A percentile compares a stretch with the other conserved stretches of the same genome.
phyloP scores from a whole-genome alignment of 2,329 filamentous ascomycete genomes.

The Clonostachys sp. region DNA sequence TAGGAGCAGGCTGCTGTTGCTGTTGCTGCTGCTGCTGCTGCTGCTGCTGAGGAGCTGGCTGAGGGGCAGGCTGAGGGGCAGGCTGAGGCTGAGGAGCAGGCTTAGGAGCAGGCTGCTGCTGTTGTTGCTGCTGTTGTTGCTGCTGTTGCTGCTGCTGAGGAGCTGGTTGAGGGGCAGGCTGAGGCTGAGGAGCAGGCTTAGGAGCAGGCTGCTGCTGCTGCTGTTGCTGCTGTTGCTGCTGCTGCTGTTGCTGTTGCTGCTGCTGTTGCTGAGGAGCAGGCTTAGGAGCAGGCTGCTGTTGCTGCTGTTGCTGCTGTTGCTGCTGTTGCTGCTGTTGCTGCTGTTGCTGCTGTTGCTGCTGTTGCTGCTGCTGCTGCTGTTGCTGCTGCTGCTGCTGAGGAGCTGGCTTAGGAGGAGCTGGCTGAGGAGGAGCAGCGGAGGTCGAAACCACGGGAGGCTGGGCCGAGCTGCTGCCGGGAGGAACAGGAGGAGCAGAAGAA shows the following conservation, averaged over 20 bases:
- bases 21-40: no score
- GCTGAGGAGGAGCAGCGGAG: constrained; percentile 2
- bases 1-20: neutral
- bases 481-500: constrained; percentile 9
- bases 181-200: neutral
- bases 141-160: no score
- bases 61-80: neutral
- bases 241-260: no score
- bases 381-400: no score
- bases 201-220: constrained; percentile 1
- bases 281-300: neutral
- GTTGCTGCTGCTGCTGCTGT: no score
- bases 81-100: neutral
- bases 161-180: neutral
- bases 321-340: no score
- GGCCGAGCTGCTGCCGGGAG: constrained; percentile 1
- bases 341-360: no score
- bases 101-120: neutral
- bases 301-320: no score
- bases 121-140: no score
- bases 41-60: neutral
- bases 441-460: neutral
- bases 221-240: no score
- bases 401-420: constrained; percentile 7
- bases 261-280: constrained; percentile 7